Evolutionary conservation across 805 yeast genomes (phyloP).

Genomic region (Ogataea siamensis): DNA sequence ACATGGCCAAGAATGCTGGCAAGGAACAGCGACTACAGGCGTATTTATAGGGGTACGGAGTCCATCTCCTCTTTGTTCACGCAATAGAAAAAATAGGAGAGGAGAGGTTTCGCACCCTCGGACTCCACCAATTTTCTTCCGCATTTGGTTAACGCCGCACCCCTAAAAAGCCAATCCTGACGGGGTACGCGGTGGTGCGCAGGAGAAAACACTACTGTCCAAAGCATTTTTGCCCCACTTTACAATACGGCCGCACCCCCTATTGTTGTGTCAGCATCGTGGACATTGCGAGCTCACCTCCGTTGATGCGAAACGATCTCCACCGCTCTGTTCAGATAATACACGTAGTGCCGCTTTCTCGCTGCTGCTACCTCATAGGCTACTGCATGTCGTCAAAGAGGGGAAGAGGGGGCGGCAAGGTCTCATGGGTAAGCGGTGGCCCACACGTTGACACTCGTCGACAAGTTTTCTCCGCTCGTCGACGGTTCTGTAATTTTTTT

Average conservation of each 20-base stretch:
- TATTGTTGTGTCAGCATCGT: background rate
- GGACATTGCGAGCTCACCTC: background rate
- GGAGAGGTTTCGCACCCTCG: slow-evolving; percentile 10
- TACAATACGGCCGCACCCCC: slow-evolving; percentile 3
- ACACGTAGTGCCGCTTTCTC: background rate
- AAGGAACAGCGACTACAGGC: background rate
- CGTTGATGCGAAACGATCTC: slow-evolving; percentile 1
- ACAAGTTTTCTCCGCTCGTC: background rate
- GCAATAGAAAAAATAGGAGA: slow-evolving; percentile 1
- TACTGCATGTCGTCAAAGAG: background rate
- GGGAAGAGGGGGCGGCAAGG: background rate
- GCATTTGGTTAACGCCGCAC: slow-evolving; percentile 7
- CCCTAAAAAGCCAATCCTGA: slow-evolving; percentile 3
- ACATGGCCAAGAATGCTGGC: slow-evolving; percentile 14
- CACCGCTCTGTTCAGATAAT: background rate
- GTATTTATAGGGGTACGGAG: slow-evolving; percentile 7
- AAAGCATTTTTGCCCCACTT: slow-evolving; percentile 3
- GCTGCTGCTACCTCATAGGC: background rate
- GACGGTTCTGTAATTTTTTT: background rate
- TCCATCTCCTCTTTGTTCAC: slow-evolving; percentile 5
- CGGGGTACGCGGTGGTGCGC: slow-evolving; percentile 10
- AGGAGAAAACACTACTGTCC: background rate
- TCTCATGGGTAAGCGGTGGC: background rate
- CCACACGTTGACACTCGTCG: too few relatives aligned
- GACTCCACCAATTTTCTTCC: slow-evolving; percentile 7